A percentile compares a stretch with the other conserved stretches of the same genome.
These are phyloP conservation scores for Fomes fomentarius DNA, from an alignment of 1,284 basidiomycete species.

Conservation along the genomic window DNA sequence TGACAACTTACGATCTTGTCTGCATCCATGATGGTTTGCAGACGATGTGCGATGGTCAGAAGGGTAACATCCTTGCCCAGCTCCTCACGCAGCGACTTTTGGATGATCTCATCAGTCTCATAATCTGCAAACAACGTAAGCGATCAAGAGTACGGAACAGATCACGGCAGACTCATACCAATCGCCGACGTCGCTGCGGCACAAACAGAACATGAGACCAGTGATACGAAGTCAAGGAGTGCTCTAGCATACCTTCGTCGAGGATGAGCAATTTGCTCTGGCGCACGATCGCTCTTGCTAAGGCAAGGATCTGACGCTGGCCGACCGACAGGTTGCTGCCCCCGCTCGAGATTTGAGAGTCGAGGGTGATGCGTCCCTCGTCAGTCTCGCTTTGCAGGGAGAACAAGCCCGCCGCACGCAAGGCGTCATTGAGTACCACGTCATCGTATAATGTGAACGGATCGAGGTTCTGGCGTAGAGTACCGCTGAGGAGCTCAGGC, in stretches of 20 bases:
- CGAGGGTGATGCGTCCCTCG: constrained; percentile 36
- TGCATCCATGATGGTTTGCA: constrained; percentile 70
- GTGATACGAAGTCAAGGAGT: no score
- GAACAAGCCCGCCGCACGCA: constrained; percentile 36
- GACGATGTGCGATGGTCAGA: constrained; percentile 65
- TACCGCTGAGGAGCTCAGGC: constrained; percentile 43
- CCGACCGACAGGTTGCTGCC: constrained; percentile 41
- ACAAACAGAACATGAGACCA: no score
- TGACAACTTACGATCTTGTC: constrained; percentile 26
- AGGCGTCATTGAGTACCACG: constrained; percentile 36
- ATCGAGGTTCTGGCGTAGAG: constrained; percentile 40
- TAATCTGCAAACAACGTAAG: constrained; percentile 22
- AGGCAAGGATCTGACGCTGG: constrained; percentile 45
- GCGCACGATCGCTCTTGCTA: constrained; percentile 39
- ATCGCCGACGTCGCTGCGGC: constrained; percentile 51
- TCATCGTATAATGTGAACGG: constrained; percentile 59
- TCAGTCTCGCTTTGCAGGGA: constrained; percentile 32
- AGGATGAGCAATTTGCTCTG: constrained; percentile 38
- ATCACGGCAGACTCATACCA: constrained; percentile 32
- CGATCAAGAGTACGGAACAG: neutral
- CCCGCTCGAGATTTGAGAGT: constrained; percentile 36
- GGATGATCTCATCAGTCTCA: constrained; percentile 24
- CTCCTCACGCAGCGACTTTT: constrained; percentile 54
- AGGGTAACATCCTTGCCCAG: constrained; percentile 56
- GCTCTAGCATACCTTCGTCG: constrained; percentile 30